These are phyloP conservation scores for Starmerella kuoi DNA, from an alignment of 805 yeast species.

Conservation along the genomic window DNA sequence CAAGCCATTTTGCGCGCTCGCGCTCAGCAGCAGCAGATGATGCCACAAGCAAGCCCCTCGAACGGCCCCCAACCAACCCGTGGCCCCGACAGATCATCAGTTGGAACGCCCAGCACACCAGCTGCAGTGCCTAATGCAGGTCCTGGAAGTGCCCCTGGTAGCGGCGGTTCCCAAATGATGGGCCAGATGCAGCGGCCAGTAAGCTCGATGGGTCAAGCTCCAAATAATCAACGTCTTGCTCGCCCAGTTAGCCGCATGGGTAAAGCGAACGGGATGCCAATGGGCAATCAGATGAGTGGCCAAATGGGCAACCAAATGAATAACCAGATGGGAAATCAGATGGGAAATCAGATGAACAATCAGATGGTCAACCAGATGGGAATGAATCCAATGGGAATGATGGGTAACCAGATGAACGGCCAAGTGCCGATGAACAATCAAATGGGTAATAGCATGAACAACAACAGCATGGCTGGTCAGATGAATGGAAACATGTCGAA, in stretches of 20 bases:
- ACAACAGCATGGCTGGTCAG: constrained; percentile 1
- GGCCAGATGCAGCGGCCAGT: constrained; percentile 7
- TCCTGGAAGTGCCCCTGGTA: too few species aligned
- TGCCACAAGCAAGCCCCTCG: constrained; percentile 2
- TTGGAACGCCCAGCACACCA: too few species aligned
- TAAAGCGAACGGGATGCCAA: background rate
- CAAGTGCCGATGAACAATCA: constrained; percentile 2
- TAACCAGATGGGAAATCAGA: constrained; percentile 2
- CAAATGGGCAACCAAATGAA: background rate
- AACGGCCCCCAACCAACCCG: background rate
- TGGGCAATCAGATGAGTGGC: background rate
- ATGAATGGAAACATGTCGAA: constrained; percentile 1
- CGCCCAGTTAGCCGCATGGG: background rate
- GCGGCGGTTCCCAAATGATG: too few species aligned
- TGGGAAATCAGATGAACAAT: background rate
- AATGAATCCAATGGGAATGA: constrained; percentile 5
- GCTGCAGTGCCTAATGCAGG: too few species aligned
- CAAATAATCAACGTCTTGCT: background rate
- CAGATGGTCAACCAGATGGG: constrained; percentile 2
- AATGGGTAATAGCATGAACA: constrained; percentile 1
- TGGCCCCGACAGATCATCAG: too few species aligned
- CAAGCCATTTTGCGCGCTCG: constrained; percentile 18
- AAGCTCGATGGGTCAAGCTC: constrained; percentile 8
- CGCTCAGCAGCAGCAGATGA: constrained; percentile 10
- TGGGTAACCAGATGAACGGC: constrained; percentile 1